Percentiles rank a stretch among this genome's conserved stretches.
Conservation (phyloP, 2,329 filamentous ascomycete genomes). For the Fusarium chaquense region DNA sequence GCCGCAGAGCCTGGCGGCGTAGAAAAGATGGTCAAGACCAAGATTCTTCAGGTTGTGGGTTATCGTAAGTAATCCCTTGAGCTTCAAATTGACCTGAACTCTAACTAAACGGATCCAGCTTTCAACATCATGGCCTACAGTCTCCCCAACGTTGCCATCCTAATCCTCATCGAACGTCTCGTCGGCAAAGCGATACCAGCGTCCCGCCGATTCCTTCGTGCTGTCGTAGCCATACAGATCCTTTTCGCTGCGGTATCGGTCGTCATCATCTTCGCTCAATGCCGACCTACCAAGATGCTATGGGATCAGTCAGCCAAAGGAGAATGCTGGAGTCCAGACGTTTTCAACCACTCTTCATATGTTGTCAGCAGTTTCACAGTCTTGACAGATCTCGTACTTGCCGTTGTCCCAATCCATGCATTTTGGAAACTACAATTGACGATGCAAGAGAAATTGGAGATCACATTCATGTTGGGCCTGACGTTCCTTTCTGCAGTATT, state of each 20-base stretch:
- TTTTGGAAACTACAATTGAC: constrained; percentile 28
- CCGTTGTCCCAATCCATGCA: constrained; percentile 9
- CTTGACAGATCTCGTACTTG: constrained; percentile 22
- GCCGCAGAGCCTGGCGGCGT: constrained; percentile 8
- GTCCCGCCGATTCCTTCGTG: constrained; percentile 4
- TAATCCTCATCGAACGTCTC: constrained; percentile 28
- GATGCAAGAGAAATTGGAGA: constrained; percentile 21
- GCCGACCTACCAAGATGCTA: neutral
- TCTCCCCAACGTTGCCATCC: constrained; percentile 26
- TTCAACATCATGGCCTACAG: constrained; percentile 26
- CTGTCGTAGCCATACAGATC: constrained; percentile 4
- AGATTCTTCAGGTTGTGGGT: neutral
- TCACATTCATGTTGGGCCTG: constrained; percentile 25
- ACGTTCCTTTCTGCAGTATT: constrained; percentile 23
- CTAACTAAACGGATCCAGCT: neutral
- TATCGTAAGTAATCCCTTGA: constrained; percentile 3
- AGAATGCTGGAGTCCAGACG: constrained; percentile 4
- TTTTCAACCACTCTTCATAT: constrained; percentile 34
- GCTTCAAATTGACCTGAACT: rapidly evolving
- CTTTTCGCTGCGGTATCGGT: constrained; percentile 1
- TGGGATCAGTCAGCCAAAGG: constrained; percentile 8
- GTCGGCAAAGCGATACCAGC: constrained; percentile 8
- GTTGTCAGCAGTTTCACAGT: constrained; percentile 25
- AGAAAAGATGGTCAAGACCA: neutral
- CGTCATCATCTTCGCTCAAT: constrained; percentile 14